Evolutionary conservation across 78 protist genomes (phyloP), one percentile per base, ranked within the genome.

Genomic region (Protostelium mycophagum): DNA sequence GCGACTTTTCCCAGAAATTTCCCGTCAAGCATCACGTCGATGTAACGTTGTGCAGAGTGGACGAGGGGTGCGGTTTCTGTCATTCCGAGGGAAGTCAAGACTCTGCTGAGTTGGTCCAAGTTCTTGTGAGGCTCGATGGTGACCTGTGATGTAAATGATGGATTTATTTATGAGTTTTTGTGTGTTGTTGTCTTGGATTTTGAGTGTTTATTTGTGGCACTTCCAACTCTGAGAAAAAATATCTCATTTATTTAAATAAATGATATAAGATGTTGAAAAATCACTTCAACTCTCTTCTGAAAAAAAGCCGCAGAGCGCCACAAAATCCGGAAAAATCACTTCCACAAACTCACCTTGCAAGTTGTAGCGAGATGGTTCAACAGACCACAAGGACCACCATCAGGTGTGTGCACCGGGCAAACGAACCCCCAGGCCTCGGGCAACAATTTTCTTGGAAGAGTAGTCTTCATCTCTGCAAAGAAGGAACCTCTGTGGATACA

Each of bases 371-470:
- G 88, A 89, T 99, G 99, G 92, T 98, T 98, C 35, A 98, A 89
- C 35, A 99, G 95, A 38, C 99, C 99, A 87, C 99, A 99, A 35
- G 99, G 99, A 34, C 98, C 95, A 29, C 99, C 99, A 88, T 99
- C 99, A 38, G 99, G 99, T 0, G 99, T 99, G 98, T 99, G 99
- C 35, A 99, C 99, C 38, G 99, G 99, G 92, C 99, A 99, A 34
- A 99, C 35, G 96, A 98, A 99, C 85, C 99, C 99, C 97, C 98
- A 99, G 16, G 96, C 63, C 83, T 98, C 99, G 34, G 99, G 99
- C 89, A 96, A 94, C 86, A 98, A 95, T 91, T 96, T 97, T 37
- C 99, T 96, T 63, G 97, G 97, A 28, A 95, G 34, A 28, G 99
- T 98, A 28, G 99, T 97, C 83, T 95, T 96, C 98, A 98, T 95